phyloP scores from a whole-genome alignment of 345 rosid species.

The Syzygium aqueum region DNA sequence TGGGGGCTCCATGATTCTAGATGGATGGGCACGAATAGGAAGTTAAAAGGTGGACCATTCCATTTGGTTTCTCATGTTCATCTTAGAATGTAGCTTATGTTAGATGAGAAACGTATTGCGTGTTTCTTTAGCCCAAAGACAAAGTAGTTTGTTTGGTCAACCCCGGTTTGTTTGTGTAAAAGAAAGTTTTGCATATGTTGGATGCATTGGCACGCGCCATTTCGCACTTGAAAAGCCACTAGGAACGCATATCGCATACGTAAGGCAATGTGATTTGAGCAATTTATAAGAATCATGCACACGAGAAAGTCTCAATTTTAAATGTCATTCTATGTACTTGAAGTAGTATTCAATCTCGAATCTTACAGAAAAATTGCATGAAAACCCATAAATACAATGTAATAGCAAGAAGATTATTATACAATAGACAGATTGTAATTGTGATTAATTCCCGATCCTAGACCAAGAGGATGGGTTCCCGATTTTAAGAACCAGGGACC shows the following conservation, averaged over 20 bases:
- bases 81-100: background rate
- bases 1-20: background rate
- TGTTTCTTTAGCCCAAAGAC: background rate
- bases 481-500: no score
- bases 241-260: background rate
- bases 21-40: background rate
- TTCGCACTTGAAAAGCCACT: background rate
- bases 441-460: no score
- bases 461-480: no score
- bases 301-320: background rate
- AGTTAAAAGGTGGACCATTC: background rate
- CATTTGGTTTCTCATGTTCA: background rate
- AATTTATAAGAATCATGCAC: background rate
- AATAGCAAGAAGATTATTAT: background rate
- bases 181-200: background rate
- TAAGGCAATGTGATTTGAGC: background rate
- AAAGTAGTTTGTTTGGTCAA: background rate
- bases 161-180: background rate
- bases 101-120: background rate
- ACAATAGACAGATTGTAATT: background rate
- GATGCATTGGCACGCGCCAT: background rate
- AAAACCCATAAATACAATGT: background rate
- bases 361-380: background rate
- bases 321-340: rapidly evolving
- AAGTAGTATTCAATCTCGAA: background rate